Percentiles rank a stretch among this genome's conserved stretches.
phyloP scores from a whole-genome alignment of 1,284 basidiomycete genomes.

The Ceratobasidium sp. region DNA sequence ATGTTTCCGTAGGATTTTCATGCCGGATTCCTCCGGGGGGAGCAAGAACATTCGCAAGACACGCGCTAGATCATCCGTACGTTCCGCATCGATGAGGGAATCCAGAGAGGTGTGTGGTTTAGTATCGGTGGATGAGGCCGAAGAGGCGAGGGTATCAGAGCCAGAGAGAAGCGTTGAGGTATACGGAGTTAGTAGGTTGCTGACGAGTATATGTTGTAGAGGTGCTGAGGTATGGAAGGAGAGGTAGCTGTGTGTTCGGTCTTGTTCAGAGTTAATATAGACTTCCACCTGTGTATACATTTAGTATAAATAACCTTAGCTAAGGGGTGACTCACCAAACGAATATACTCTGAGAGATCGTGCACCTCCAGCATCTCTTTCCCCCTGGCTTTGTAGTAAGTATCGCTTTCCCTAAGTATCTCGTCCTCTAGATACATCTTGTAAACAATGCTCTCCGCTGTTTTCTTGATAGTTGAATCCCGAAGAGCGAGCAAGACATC shows the following conservation, averaged over 20 bases:
- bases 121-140: constrained; percentile 83
- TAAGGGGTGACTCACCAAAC: constrained; percentile 68
- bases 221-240: constrained; percentile 79
- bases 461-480: constrained; percentile 57
- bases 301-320: constrained; percentile 4
- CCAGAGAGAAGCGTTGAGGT: constrained; percentile 24
- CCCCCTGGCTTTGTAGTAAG: constrained; percentile 87
- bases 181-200: constrained; percentile 30
- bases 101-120: constrained; percentile 85
- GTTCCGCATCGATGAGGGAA: constrained; percentile 87
- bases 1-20: constrained; percentile 61
- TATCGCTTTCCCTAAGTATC: constrained; percentile 81
- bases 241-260: constrained; percentile 91
- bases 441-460: constrained; percentile 75
- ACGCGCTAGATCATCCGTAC: constrained; percentile 81
- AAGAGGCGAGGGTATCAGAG: constrained; percentile 55
- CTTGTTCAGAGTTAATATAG: constrained; percentile 87
- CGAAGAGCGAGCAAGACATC: constrained; percentile 85
- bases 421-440: constrained; percentile 87
- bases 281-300: constrained; percentile 84
- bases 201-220: constrained; percentile 72
- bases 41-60: constrained; percentile 84
- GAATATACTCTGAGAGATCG: constrained; percentile 87
- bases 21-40: constrained; percentile 63
- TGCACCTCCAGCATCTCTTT: constrained; percentile 77